phyloP scores from a whole-genome alignment of 2,329 filamentous ascomycete species.

The Aureobasidium sp. region DNA sequence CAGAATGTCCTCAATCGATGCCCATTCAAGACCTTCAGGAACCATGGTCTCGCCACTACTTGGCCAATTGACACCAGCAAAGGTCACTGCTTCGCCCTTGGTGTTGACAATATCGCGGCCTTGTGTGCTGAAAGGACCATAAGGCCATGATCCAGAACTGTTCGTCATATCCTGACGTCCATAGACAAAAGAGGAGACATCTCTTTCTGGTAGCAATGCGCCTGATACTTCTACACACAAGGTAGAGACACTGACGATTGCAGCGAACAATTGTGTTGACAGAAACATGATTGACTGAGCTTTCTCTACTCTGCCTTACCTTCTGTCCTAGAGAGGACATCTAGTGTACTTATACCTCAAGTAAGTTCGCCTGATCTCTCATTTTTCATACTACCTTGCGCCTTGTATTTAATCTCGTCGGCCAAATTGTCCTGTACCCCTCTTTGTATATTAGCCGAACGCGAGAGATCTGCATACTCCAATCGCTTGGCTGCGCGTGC shows the following conservation, averaged over 20 bases:
- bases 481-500: not conserved
- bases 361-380: not conserved
- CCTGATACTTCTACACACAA: not conserved
- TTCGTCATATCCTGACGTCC: not conserved
- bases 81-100: constrained; percentile 31
- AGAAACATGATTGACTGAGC: not conserved
- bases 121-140: constrained; percentile 21
- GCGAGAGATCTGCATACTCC: constrained; percentile 6
- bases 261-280: not conserved
- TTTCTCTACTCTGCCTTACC: not conserved
- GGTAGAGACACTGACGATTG: not conserved
- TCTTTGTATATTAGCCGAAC: constrained; percentile 8
- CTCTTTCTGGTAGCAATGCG: constrained; percentile 1
- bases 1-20: constrained; percentile 49
- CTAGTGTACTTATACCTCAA: not conserved
- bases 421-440: not conserved
- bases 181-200: not conserved
- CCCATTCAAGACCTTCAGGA: constrained; percentile 57
- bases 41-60: constrained; percentile 56
- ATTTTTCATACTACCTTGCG: not conserved
- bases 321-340: not conserved
- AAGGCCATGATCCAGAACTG: not conserved
- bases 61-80: constrained; percentile 56
- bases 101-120: constrained; percentile 29
- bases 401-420: not conserved